These are phyloP conservation scores for Craterostigma plantagineum DNA, from an alignment of 257 asterid genomes.

Conservation along the genomic window DNA sequence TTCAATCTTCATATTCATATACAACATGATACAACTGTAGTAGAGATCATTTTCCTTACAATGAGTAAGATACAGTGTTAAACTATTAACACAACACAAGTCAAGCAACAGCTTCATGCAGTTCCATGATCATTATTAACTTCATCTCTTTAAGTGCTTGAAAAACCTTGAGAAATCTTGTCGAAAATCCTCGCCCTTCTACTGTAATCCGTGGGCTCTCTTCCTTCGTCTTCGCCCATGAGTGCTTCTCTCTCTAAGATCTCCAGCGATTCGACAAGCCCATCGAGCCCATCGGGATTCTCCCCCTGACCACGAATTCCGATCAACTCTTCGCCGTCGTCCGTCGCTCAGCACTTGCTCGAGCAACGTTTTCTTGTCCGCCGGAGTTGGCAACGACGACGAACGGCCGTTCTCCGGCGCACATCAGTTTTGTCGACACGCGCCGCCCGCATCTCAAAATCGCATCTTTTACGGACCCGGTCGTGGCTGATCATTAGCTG, in stretches of 20 bases:
- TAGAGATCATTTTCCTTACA: too few species aligned
- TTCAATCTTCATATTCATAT: too few species aligned
- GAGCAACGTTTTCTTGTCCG: conserved; percentile 9
- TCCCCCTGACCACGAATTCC: conserved; percentile 15
- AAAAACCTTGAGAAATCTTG: conserved; percentile 43
- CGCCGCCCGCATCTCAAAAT: conserved; percentile 7
- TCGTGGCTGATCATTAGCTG: neutral
- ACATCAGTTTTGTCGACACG: conserved; percentile 8
- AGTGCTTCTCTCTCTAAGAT: conserved; percentile 78
- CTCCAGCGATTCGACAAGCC: conserved; percentile 48
- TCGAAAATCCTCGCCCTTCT: conserved; percentile 63
- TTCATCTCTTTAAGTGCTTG: conserved; percentile 42
- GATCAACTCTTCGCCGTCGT: conserved; percentile 21
- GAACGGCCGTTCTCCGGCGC: conserved; percentile 16
- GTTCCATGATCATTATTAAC: neutral
- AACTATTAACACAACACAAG: too few species aligned
- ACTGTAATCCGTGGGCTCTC: conserved; percentile 49
- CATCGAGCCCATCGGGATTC: conserved; percentile 24
- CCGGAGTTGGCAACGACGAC: conserved; percentile 1
- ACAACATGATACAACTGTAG: too few species aligned
- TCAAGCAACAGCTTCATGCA: too few species aligned
- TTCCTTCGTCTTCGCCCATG: conserved; percentile 76
- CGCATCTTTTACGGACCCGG: neutral
- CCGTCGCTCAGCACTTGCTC: conserved; percentile 7
- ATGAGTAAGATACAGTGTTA: too few species aligned